Conservation (phyloP, 768 basidiomycete genomes). For the Macrocybe gigantea region DNA sequence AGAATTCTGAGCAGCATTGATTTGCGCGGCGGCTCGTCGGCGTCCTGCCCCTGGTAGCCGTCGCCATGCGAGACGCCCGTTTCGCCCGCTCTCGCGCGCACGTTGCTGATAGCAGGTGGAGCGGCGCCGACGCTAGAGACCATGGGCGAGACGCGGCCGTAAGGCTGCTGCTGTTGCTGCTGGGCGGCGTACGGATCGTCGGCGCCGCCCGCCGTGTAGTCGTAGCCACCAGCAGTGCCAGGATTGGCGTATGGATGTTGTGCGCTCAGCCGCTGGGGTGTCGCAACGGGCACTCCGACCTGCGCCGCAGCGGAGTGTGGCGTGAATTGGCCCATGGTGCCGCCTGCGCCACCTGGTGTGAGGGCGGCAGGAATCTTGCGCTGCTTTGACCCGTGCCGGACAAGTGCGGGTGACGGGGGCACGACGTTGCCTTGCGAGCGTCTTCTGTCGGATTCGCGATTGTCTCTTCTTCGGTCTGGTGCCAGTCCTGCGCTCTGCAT, state of each 20-base stretch:
- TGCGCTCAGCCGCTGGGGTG: conserved; percentile 39
- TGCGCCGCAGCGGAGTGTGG: conserved; percentile 75
- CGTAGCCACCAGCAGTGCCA: conserved; percentile 44
- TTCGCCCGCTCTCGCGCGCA: conserved; percentile 67
- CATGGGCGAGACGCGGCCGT: conserved; percentile 83
- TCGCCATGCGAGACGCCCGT: conserved; percentile 58
- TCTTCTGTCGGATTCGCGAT: conserved; percentile 57
- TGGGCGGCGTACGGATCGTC: conserved; percentile 56
- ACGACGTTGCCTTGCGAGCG: conserved; percentile 52
- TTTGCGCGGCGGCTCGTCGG: conserved; percentile 47
- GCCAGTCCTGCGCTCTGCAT: conserved; percentile 49
- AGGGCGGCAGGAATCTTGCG: conserved; percentile 58
- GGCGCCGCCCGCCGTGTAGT: conserved; percentile 39
- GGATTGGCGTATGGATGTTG: conserved; percentile 73
- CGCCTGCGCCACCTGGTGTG: conserved; percentile 51
- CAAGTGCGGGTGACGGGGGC: conserved; percentile 75
- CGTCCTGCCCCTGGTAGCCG: conserved; percentile 52
- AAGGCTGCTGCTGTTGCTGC: conserved; percentile 31
- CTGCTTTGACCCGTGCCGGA: conserved; percentile 70
- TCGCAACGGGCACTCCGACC: conserved; percentile 62
- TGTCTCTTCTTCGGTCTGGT: conserved; percentile 58
- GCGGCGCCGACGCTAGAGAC: conserved; percentile 62
- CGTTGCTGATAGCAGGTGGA: conserved; percentile 67
- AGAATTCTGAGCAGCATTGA: conserved; percentile 60
- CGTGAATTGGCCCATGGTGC: conserved; percentile 52